Base-by-base conservation (phyloP, 73 alveolate genomes). In the Strombidium stylifer region DNA sequence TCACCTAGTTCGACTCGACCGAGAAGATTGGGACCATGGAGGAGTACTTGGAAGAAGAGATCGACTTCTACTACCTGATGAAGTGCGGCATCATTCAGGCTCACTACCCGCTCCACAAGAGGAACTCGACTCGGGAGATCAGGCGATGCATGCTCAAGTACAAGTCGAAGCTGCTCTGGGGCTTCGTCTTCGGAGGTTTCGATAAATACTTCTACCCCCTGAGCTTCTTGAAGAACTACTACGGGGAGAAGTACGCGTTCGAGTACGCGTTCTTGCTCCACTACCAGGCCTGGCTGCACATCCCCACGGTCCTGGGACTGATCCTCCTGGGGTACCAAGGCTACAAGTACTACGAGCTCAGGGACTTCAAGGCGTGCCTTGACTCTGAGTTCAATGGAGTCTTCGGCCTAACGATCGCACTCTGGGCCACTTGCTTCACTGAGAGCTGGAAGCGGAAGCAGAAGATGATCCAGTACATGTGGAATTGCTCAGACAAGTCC, bases 291-390 rank as follows among this genome's bases (percentile, higher is more conserved):
- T 90, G 97, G 97, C 50, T 86, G 32, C 35, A 81, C 10, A 54
- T 69, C 35, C 95, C 96, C 14, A 87, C 94, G 0, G 11, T 82
- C 6, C 49, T 78, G 46, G 96, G 97, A 0, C 53, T 86, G 32
- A 54, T 68, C 3, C 45, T 73, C 26, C 35, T 50, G 18, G 35
- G 45, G 18, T n/a, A n/a, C n/a, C n/a, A n/a, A n/a, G n/a, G n/a
- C n/a, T n/a, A n/a, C n/a, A n/a, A n/a, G 37, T n/a, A n/a, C n/a
- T n/a, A n/a, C n/a, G n/a, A n/a, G n/a, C n/a, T n/a, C n/a, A n/a
- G n/a, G n/a, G n/a, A n/a, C n/a, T n/a, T n/a, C n/a, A n/a, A n/a
- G n/a, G n/a, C n/a, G n/a, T n/a, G n/a, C n/a, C n/a, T 71, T 0
- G 66, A 48, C 27, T 24, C 34, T n/a, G 23, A 24, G 1, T 36